Conservation (phyloP, 805 yeast species). For the Ogataea trehaloabstinens region DNA sequence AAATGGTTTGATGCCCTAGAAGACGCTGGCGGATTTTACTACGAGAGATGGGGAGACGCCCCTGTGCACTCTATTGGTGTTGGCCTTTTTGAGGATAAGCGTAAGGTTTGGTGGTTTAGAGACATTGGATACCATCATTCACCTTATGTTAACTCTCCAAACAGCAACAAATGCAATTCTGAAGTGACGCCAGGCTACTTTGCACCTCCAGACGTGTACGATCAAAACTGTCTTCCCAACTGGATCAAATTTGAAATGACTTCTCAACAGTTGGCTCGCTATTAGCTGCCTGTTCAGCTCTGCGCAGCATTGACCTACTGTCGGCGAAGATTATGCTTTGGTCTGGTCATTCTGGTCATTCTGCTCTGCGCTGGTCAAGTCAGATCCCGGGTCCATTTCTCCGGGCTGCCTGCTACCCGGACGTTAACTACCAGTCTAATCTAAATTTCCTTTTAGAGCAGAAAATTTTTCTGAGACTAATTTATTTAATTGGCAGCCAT, state of each 20-base stretch:
- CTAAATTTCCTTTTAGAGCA: constrained; percentile 1
- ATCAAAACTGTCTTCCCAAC: constrained; percentile 68
- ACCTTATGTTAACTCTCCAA: constrained; percentile 49
- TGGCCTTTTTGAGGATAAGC: constrained; percentile 45
- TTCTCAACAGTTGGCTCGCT: constrained; percentile 15
- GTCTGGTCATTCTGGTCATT: no score
- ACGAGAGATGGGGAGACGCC: constrained; percentile 64
- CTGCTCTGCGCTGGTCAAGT: no score
- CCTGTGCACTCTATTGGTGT: constrained; percentile 53
- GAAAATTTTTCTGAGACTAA: constrained; percentile 1
- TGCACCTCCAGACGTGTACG: constrained; percentile 36
- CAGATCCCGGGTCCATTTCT: no score
- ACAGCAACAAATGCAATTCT: constrained; percentile 23
- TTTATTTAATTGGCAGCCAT: neutral
- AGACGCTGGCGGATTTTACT: constrained; percentile 75
- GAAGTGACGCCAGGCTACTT: constrained; percentile 21
- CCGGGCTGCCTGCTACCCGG: neutral
- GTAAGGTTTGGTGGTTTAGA: constrained; percentile 50
- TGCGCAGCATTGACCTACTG: neutral
- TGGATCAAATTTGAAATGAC: constrained; percentile 52
- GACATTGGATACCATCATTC: constrained; percentile 51
- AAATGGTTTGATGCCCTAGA: constrained; percentile 69
- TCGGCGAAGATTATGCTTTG: neutral
- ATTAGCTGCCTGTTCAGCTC: constrained; percentile 7
- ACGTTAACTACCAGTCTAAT: neutral